Percentiles rank a stretch among this genome's conserved stretches.
Evolutionary conservation across 345 rosid genomes (phyloP).

Genomic region (Eucalyptus sp.): DNA sequence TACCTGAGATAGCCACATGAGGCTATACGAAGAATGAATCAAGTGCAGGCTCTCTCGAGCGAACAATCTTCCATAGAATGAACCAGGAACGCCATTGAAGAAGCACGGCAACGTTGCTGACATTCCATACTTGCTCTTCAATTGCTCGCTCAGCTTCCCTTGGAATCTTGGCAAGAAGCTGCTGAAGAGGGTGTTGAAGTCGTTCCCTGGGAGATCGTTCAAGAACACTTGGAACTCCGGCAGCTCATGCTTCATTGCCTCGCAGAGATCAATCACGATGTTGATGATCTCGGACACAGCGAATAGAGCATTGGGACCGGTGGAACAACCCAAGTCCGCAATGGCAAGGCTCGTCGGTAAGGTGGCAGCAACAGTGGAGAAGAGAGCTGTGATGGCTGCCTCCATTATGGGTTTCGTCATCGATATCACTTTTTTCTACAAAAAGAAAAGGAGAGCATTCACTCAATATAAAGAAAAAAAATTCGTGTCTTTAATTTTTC

Average conservation of each 20-base stretch:
- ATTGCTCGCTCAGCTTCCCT: background rate
- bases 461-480: background rate
- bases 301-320: slow-evolving; percentile 64
- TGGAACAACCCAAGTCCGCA: slow-evolving; percentile 85
- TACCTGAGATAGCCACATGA: slow-evolving; percentile 44
- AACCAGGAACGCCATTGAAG: slow-evolving; percentile 24
- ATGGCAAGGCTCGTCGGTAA: slow-evolving; percentile 33
- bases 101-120: background rate
- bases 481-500: background rate
- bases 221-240: slow-evolving; percentile 32
- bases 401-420: slow-evolving; percentile 28
- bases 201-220: slow-evolving; percentile 47
- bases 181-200: slow-evolving; percentile 33
- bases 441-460: background rate
- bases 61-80: slow-evolving; percentile 46
- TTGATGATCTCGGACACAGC: slow-evolving; percentile 18
- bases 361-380: background rate
- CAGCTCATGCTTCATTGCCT: background rate
- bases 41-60: slow-evolving; percentile 14
- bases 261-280: slow-evolving; percentile 1
- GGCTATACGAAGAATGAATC: slow-evolving; percentile 34
- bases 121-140: background rate
- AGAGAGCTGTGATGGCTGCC: slow-evolving; percentile 26
- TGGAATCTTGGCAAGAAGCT: slow-evolving; percentile 15
- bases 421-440: slow-evolving; percentile 24